These are phyloP conservation scores for Lachancea lanzarotensis DNA, from an alignment of 805 yeast species.

Conservation along the genomic window DNA sequence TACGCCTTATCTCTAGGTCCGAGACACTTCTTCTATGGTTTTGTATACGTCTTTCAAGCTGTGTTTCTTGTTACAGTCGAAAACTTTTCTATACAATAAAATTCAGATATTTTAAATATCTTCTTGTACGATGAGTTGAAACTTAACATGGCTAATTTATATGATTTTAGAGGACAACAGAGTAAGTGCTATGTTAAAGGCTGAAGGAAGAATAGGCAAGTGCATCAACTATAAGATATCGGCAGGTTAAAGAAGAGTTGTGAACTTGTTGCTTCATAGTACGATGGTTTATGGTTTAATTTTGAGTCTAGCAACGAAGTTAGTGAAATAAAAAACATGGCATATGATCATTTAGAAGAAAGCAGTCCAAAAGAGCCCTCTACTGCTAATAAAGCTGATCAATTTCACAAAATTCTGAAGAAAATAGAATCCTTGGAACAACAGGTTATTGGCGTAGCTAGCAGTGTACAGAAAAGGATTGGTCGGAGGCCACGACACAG, in stretches of 20 bases:
- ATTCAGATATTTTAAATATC: not conserved
- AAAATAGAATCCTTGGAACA: conserved; percentile 3
- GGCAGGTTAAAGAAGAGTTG: no score
- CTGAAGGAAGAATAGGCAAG: no score
- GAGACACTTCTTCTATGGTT: not conserved
- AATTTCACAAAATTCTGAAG: conserved; percentile 1
- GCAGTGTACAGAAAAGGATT: not conserved
- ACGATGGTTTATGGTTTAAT: no score
- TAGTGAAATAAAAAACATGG: not conserved
- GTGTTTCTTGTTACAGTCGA: not conserved
- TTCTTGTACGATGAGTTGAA: not conserved
- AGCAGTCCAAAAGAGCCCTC: not conserved
- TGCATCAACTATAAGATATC: no score
- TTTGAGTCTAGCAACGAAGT: not conserved
- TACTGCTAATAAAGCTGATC: conserved; percentile 1
- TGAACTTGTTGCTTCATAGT: no score
- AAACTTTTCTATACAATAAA: not conserved
- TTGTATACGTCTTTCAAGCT: not conserved
- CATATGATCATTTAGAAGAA: not conserved
- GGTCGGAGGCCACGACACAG: not conserved
- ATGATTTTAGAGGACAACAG: not conserved
- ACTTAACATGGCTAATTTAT: not conserved
- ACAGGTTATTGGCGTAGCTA: not conserved
- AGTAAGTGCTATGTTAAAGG: no score
- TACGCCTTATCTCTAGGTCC: not conserved